Conservation (phyloP, 2,329 filamentous ascomycete genomes). For the Sclerotinia spermophila region DNA sequence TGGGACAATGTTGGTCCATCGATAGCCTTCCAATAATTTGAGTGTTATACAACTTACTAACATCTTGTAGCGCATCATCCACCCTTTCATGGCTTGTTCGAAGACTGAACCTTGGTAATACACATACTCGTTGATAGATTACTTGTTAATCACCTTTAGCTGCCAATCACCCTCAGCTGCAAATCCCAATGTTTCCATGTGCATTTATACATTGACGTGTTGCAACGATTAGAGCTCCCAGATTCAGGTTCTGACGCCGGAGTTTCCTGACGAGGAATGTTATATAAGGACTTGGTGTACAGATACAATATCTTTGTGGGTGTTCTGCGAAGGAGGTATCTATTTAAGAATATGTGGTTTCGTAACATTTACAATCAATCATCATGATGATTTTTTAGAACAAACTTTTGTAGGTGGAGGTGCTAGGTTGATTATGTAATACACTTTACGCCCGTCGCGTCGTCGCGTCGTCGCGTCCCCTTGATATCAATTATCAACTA, state of each 20-base stretch:
- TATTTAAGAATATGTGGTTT: background rate
- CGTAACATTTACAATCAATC: background rate
- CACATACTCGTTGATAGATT: background rate
- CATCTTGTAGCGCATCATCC: background rate
- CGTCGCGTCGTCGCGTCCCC: constrained; percentile 15
- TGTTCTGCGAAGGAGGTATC: background rate
- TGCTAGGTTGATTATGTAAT: constrained; percentile 4
- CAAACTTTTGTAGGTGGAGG: background rate
- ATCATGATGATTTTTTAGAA: background rate
- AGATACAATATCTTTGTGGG: background rate
- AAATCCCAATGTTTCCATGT: background rate
- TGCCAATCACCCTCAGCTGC: background rate
- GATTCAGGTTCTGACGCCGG: background rate
- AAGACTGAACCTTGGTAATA: background rate
- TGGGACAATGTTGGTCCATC: background rate
- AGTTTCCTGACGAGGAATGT: background rate
- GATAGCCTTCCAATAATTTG: background rate
- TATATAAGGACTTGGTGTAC: background rate
- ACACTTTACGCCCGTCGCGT: constrained; percentile 14
- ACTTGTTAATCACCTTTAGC: too few species aligned
- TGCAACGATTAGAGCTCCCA: background rate
- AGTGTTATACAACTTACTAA: background rate
- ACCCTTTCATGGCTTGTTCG: background rate
- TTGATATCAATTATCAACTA: background rate
- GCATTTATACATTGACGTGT: background rate